Evolutionary conservation across 306 rosid species (phyloP).

Genomic region (Quercus mongolica): DNA sequence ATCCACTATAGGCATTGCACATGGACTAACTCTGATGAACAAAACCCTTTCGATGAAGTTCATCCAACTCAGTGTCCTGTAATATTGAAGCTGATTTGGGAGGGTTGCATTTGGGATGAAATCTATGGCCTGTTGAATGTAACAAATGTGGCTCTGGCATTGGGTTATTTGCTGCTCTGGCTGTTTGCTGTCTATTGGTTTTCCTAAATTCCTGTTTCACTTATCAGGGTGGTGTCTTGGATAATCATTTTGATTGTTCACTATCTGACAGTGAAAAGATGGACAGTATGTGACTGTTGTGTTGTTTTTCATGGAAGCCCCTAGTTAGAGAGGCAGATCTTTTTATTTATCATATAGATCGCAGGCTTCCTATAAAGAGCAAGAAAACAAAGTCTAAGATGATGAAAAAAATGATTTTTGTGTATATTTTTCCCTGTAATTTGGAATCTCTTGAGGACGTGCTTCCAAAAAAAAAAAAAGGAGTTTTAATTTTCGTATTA

Average conservation of each 20-base stretch:
- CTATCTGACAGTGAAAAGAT: background rate
- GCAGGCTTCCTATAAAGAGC: background rate
- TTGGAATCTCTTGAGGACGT: background rate
- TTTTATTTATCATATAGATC: background rate
- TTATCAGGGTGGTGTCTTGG: background rate
- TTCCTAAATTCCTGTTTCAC: background rate
- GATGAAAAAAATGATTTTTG: background rate
- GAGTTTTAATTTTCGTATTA: background rate
- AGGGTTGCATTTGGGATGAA: no score
- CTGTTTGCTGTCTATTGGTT: background rate
- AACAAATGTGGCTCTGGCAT: no score
- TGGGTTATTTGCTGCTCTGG: background rate
- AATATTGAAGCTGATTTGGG: no score
- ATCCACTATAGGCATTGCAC: no score
- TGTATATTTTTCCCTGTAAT: background rate
- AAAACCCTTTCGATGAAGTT: no score
- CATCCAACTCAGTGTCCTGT: no score
- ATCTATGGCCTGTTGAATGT: no score
- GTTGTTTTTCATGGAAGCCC: background rate
- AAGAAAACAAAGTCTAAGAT: background rate
- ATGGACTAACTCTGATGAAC: no score
- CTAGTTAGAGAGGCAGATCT: background rate
- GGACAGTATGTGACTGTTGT: background rate
- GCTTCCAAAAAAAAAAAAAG: background rate
- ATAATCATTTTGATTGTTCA: background rate